Base-by-base conservation (phyloP, 805 yeast genomes). In the Hanseniaspora singularis region DNA sequence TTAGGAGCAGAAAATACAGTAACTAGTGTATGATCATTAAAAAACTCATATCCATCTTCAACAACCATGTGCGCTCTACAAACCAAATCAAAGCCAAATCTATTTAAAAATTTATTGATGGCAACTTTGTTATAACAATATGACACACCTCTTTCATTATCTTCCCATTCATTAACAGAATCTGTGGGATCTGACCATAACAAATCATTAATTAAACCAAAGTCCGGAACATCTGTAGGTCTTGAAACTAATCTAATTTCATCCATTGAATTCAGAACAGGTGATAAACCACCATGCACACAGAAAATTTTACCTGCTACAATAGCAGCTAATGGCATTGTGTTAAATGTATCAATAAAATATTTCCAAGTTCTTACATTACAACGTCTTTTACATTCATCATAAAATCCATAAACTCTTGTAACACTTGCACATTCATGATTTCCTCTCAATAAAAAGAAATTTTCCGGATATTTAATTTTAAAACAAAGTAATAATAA, bases 401-500 rank as follows among this genome's bases (percentile, higher is more conserved):
- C 98, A 63, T 86, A 92, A 57, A 92, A 92, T 4, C 98, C 98
- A 64, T 92, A 92, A 50, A 92, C 95, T 53, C 95, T 76, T 2
- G 97, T 89, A 48, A 92, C 94, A 59, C 85, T 85, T 18, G 98
- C 97, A 61, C 95, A 85, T 66, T 92, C 98, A 66, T 92, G 98
- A 65, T 92, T 92, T 24, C 98, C 98, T 53, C 98, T 69, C 46
- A 92, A 69, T 57, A 92, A 68, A 63, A 92, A 92, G 63, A 92
- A 88, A 66, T 92, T 89, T 57, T 92, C 96, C 1, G 95, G 96
- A 58, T 86, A 89, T 64, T 89, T 89, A 64, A 92, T 85, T 65
- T 92, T 92, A 68, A 85, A 92, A 65, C 96, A 88, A 49, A 92
- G 69, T 51, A 92, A 69, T 41, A 92, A 68, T 51, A 92, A 67